Base-by-base conservation (phyloP, 768 basidiomycete species). In the Sistotremastrum suecicum region DNA sequence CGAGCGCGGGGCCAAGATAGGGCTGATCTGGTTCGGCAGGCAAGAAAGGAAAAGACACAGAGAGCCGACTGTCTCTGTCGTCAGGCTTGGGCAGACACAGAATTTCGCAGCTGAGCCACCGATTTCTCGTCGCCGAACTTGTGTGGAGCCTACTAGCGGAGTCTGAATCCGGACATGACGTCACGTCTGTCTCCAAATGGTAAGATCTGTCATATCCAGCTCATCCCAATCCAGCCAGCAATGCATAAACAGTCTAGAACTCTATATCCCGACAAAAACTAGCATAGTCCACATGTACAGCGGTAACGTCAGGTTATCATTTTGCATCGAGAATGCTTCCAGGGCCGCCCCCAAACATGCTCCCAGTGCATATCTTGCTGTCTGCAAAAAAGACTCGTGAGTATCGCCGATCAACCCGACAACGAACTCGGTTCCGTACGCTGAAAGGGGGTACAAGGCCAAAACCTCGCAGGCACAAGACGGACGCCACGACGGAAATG, bases 301-400 rank as follows among this genome's bases (percentile, higher is more conserved):
- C n/a, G 95, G 94, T 50, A 99, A 68, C 37, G 87, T 89, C 53
- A 99, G 69, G 63, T 99, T 99, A 64, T 99, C 95, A 63, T 98
- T 98, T 65, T 99, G 95, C 58, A 83, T 82, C 12, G 88, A 89
- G 47, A 91, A 63, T 10, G 90, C 95, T 64, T 99, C 95, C 52
- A 98, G 70, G 38, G 87, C 60, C 3, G 79, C 78, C 3, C 84
- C 70, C 37, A 84, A 57, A n/a, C 63, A 60, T 31, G 80, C 70
- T 32, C 83, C 78, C 39, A 71, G 53, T 9, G 70, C 60, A 60
- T 92, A 98, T 29, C 79, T 70, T 39, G 65, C 51, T 40, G 73
- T 73, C 90, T 92, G 62, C 47, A 49, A 51, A 44, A 3, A 33
- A 12, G 39, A 42, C 43, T 10, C 28, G 28, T 33, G 5, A 4